Evolutionary conservation across 352 stramenopile species (phyloP), one percentile per base, ranked within the genome.

Genomic region (Nothophytophthora sp.): DNA sequence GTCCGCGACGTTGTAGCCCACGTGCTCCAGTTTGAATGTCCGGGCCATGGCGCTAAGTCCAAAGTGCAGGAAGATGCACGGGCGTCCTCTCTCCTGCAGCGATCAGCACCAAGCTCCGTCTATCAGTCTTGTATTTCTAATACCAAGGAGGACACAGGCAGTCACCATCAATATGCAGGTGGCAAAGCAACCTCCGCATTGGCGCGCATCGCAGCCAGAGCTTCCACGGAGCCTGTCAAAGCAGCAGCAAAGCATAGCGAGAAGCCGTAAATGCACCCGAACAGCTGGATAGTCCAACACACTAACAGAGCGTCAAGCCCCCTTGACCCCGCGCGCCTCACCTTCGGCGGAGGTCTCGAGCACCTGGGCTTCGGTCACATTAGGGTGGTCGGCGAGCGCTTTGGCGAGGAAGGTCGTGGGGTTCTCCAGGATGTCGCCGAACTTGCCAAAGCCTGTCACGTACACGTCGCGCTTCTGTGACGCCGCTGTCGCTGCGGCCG

Each of bases 361-460:
- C 53, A 95, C 82, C 13, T 72, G 56, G 25, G 71, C 51, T 27
- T 87, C 65, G 6, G 79, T 89, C 39, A 92, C 72, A 30, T 88
- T 83, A n/a, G 63, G 54, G 45, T 92, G 69, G 23, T 66, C 44
- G 15, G 58, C 76, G 18, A 95, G 48, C 37, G 74, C 53, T 59
- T 84, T 50, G 35, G 73, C 73, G 32, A 95, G 56, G 24, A 60
- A 50, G 15, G 76, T 90, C 46, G 81, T 92, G n/a, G 81, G 81
- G 56, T 95, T 95, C 40, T 90, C 74, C 11, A 86, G 27, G 27
- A 95, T 86, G 60, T 92, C 62, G 34, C 76, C 85, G 43, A 95
- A 95, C 60, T 88, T 87, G 65, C 81, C 85, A 30, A 95, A 95
- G 38, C 85, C 81, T 30, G 85, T 95, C 33, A 92, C 59, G 61